Evolutionary conservation across 495 filamentous ascomycete species (phyloP).

Genomic region (Filosporella fistucella): DNA sequence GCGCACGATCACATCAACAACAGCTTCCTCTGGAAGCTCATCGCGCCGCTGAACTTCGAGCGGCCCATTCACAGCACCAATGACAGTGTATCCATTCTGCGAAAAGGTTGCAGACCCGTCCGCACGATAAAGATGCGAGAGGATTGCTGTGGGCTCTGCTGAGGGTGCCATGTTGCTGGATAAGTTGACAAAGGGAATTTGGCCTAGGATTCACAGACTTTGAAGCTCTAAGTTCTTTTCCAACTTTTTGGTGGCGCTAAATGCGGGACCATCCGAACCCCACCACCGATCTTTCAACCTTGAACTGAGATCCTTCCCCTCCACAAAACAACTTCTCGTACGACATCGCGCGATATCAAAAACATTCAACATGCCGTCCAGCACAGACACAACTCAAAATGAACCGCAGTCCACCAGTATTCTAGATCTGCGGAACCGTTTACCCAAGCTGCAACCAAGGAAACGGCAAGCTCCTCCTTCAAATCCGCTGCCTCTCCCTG

Average conservation of each 20-base stretch:
- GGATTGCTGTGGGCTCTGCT: conserved; percentile 38
- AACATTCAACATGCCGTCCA: too few species aligned
- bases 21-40: conserved; percentile 83
- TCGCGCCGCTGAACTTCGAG: conserved; percentile 84
- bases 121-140: conserved; percentile 62
- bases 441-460: conserved; percentile 67
- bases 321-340: too few species aligned
- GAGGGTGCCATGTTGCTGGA: conserved; percentile 35
- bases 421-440: conserved; percentile 54
- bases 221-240: not conserved
- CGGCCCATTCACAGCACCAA: conserved; percentile 87
- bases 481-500: conserved; percentile 61
- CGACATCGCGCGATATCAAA: too few species aligned
- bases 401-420: conserved; percentile 30
- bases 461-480: conserved; percentile 45
- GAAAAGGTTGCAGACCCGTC: conserved; percentile 88
- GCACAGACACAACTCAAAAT: conserved; percentile 6
- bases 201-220: too few species aligned
- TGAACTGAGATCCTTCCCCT: too few species aligned
- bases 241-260: not conserved
- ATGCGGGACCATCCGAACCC: not conserved
- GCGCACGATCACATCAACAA: conserved; percentile 84
- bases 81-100: conserved; percentile 71
- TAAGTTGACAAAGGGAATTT: not conserved
- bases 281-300: not conserved